Base-by-base conservation (phyloP, 441 rosid genomes). In the Flueggea neowawraea region DNA sequence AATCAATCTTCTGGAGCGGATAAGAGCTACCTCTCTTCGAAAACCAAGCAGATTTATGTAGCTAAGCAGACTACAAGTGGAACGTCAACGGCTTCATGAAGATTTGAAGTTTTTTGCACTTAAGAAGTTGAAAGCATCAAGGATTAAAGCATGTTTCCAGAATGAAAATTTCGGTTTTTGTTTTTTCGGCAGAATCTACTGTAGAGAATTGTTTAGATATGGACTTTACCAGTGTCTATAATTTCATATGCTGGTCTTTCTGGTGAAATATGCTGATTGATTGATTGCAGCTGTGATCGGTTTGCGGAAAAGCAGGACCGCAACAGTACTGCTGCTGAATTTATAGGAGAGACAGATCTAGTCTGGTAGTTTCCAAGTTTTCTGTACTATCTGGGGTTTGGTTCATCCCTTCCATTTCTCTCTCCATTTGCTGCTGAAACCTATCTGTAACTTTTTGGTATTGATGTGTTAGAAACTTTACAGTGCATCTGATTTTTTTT, bases 31-130 rank as follows among this genome's bases (percentile, higher is more conserved):
- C 73, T 74, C 31, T 51, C 87, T 67, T 75, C 85, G 54, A 91
- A 88, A 79, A 76, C 80, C 74, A 95, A 88, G 78, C 99, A 95
- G 82, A 88, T 95, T n/a, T 95, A 95, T 72, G 99, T 95, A 67
- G 99, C 96, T 57, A 95, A 95, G 69, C 99, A 91, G 84, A 78
- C 85, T 2, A 58, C 74, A 15, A 79, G 68, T 64, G 80, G 75
- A 33, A 68, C 83, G 41, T 64, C 86, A 10, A 55, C 73, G 4
- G 45, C 74, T 1, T 74, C 70, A 16, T 71, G 70, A 73, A n/a
- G 69, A 50, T 36, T 61, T 51, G 15, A 43, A 53, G 50, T 16
- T 57, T 65, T 43, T 59, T 55, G 63, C 52, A 43, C 12, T 47
- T 32, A 49, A 55, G 31, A 43, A 11, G 49, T 50, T 58, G 22